Evolutionary conservation across 208 protist genomes (phyloP).

Genomic region (Crithidia fasciculata): DNA sequence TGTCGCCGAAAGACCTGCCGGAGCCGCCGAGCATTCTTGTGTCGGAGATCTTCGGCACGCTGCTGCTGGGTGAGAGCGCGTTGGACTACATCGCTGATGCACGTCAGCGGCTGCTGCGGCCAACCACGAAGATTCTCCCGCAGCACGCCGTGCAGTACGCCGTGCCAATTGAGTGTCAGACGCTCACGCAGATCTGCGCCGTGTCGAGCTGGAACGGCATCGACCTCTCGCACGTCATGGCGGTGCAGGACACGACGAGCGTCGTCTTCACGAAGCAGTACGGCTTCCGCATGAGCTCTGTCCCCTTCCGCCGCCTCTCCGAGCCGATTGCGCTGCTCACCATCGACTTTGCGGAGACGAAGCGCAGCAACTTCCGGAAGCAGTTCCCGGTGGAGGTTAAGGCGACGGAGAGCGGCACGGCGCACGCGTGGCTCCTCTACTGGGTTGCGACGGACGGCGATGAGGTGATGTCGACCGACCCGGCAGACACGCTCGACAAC

Average conservation of each 20-base stretch:
- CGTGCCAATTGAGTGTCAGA: conserved; percentile 87
- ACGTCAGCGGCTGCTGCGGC: conserved; percentile 68
- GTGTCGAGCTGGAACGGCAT: conserved; percentile 85
- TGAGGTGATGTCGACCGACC: conserved; percentile 83
- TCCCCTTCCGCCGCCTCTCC: conserved; percentile 67
- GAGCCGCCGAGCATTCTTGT: conserved; percentile 84
- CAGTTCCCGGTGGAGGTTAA: conserved; percentile 43
- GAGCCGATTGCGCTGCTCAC: conserved; percentile 78
- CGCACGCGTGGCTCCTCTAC: conserved; percentile 89
- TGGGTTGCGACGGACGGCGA: conserved; percentile 67
- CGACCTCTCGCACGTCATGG: conserved; percentile 84
- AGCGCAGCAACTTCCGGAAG: conserved; percentile 43
- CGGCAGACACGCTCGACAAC: conserved; percentile 85
- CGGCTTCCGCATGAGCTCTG: conserved; percentile 91
- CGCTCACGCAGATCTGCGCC: conserved; percentile 72
- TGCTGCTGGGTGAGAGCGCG: conserved; percentile 92
- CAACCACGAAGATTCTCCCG: conserved; percentile 79
- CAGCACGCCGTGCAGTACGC: conserved; percentile 89
- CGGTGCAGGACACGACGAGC: conserved; percentile 88
- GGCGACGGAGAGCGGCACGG: conserved; percentile 56
- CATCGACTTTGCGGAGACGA: conserved; percentile 80
- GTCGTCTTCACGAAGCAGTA: conserved; percentile 95
- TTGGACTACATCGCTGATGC: conserved; percentile 93
- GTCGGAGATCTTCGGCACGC: conserved; percentile 93
- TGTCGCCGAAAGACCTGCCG: conserved; percentile 64